Base-by-base conservation (phyloP, 305 asterid species). In the Solanum aculeatissimum region DNA sequence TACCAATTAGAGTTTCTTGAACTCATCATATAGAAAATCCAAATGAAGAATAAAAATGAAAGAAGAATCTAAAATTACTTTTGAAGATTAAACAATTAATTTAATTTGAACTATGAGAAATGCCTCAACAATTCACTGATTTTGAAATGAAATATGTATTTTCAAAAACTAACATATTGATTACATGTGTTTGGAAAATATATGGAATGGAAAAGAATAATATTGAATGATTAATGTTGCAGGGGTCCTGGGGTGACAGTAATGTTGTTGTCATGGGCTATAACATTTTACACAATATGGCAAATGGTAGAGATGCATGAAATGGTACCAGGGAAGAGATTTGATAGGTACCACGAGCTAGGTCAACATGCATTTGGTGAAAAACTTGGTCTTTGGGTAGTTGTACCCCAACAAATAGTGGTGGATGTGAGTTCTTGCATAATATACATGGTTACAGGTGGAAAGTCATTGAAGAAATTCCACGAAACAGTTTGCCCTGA, bases 291-390 rank as follows among this genome's bases (percentile, higher is more conserved):
- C 71, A 85, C 87, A 1, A 43, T 85, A 9, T 85, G 87, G 87
- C 87, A 85, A 80, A 85, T 85, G 87, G 87, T 85, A 77, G 87
- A 85, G 63, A 85, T 85, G 87, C 87, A 85, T 42, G 87, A 85
- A 71, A 82, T 82, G 60, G 81, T 51, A 21, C 87, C 85, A 5
- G 87, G 87, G 0, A 85, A 82, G 80, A 57, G 42, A 63, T 68
- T n/a, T 16, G 82, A 77, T 77, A 77, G 82, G 21, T 77, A 77
- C 65, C 82, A 77, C 29, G 82, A 77, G 47, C 47, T 77, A 51
- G 82, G 82, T 18, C 82, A 78, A 78, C 82, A 78, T 78, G 83
- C 83, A 53, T 78, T 78, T 78, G 66, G 66, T 78, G 83, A 78
- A 35, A 54, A 78, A 19, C 68, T 78, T 18, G 82, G 82, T 29